Conservation (phyloP, 495 filamentous ascomycete genomes). For the Aspergillus nidulans region DNA sequence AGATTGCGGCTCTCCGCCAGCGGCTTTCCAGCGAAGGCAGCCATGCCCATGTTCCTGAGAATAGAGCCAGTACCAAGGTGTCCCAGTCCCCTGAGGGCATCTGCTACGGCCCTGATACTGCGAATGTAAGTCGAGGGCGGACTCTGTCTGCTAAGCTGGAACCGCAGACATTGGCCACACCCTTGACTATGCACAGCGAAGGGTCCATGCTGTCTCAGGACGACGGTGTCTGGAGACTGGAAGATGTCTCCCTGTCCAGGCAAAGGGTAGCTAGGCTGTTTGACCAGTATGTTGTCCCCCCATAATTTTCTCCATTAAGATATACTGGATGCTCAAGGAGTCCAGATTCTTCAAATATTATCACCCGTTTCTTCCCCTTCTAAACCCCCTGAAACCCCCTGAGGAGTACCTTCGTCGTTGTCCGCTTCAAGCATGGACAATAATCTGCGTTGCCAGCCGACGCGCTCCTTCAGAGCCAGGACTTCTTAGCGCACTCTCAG, state of each 20-base stretch:
- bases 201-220: conserved; percentile 41
- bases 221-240: conserved; percentile 37
- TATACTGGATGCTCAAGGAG: conserved; percentile 12
- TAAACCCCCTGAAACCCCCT: conserved; percentile 66
- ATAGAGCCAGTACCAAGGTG: conserved; percentile 29
- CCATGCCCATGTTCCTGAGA: conserved; percentile 22
- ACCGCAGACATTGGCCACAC: conserved; percentile 33
- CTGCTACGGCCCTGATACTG: conserved; percentile 31
- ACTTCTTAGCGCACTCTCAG: conserved; percentile 66
- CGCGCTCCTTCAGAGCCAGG: conserved; percentile 63
- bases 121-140: conserved; percentile 25
- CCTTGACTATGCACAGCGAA: conserved; percentile 36
- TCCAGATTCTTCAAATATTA: conserved; percentile 68
- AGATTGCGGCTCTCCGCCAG: conserved; percentile 46
- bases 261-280: conserved; percentile 37
- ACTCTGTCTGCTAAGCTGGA: conserved; percentile 38
- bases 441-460: conserved; percentile 76
- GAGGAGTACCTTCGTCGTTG: conserved; percentile 73
- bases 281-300: conserved; percentile 33
- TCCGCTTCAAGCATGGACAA: conserved; percentile 79
- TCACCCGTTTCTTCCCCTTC: conserved; percentile 80
- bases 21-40: conserved; percentile 34
- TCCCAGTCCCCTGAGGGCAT: conserved; percentile 41
- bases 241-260: conserved; percentile 40
- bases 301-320: neutral